Conservation (phyloP, 1,284 basidiomycete species). For the Phlebopus sp. region DNA sequence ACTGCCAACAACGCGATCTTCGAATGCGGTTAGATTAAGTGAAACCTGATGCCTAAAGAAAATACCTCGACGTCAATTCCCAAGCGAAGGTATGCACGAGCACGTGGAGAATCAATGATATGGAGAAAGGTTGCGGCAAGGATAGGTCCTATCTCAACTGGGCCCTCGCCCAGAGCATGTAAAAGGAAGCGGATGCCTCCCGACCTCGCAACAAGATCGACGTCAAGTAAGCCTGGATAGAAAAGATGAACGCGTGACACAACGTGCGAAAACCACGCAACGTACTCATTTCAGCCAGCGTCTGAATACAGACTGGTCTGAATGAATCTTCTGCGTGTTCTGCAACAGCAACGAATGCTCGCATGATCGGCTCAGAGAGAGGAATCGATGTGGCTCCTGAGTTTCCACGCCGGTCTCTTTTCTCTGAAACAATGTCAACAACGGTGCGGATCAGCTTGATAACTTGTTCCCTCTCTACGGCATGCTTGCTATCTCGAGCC, state of each 20-base stretch:
- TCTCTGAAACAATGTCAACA: constrained; percentile 67
- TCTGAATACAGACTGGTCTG: constrained; percentile 81
- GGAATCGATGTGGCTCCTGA: constrained; percentile 50
- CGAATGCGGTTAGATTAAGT: constrained; percentile 9
- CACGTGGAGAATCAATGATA: constrained; percentile 84
- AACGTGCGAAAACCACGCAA: constrained; percentile 9
- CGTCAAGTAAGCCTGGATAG: constrained; percentile 72
- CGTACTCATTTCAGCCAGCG: constrained; percentile 87
- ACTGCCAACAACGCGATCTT: constrained; percentile 84
- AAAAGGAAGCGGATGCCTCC: constrained; percentile 89
- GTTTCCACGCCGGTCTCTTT: constrained; percentile 42
- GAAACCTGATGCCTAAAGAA: constrained; percentile 8
- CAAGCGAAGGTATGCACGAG: constrained; percentile 75
- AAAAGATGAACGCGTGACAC: constrained; percentile 8
- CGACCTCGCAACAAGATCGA: constrained; percentile 77
- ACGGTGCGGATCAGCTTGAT: constrained; percentile 88
- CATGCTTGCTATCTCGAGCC: constrained; percentile 79
- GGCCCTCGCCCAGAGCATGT: constrained; percentile 85
- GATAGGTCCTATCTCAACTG: constrained; percentile 79
- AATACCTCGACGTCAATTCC: constrained; percentile 89
- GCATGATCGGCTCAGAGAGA: constrained; percentile 75
- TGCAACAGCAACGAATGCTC: constrained; percentile 88
- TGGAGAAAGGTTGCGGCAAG: constrained; percentile 84
- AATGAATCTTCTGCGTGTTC: constrained; percentile 93
- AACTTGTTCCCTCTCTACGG: constrained; percentile 91